phyloP scores from a whole-genome alignment of 179 eudicot genomes.

The Heliamphora pulchella region DNA sequence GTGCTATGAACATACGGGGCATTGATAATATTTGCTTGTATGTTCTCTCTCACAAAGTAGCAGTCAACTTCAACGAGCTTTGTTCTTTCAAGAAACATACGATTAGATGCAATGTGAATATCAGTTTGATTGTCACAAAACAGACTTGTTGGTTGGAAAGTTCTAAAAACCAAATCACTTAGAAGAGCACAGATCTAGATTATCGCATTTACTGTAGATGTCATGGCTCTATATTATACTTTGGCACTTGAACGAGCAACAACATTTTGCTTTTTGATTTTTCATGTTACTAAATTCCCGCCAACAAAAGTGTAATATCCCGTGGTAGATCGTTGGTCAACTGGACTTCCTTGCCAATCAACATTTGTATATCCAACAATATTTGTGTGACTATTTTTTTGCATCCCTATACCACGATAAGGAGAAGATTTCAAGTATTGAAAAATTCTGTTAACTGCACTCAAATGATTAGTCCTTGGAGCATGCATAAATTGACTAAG shows the following conservation, averaged over 20 bases:
- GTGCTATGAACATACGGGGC: no score
- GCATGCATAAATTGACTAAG: conserved; percentile 7
- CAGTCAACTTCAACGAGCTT: no score
- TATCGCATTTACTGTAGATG: neutral
- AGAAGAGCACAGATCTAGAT: neutral
- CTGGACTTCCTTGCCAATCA: neutral
- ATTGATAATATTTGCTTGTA: no score
- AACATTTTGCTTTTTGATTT: neutral
- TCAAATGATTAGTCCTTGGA: neutral
- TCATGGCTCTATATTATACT: neutral
- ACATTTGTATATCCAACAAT: neutral
- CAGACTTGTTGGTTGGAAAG: neutral
- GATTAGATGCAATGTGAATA: no score
- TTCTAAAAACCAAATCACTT: neutral
- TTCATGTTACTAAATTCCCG: neutral
- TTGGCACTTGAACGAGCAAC: neutral
- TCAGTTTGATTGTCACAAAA: no score
- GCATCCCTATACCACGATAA: neutral
- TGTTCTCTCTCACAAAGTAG: no score
- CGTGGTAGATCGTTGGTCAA: neutral
- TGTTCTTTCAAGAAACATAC: no score
- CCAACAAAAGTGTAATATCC: conserved; percentile 8
- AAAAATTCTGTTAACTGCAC: neutral
- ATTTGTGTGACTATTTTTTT: neutral
- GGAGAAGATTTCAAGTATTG: neutral